Conservation (phyloP, 371 early-diverging fungal species). For the Mortierella sp. region DNA sequence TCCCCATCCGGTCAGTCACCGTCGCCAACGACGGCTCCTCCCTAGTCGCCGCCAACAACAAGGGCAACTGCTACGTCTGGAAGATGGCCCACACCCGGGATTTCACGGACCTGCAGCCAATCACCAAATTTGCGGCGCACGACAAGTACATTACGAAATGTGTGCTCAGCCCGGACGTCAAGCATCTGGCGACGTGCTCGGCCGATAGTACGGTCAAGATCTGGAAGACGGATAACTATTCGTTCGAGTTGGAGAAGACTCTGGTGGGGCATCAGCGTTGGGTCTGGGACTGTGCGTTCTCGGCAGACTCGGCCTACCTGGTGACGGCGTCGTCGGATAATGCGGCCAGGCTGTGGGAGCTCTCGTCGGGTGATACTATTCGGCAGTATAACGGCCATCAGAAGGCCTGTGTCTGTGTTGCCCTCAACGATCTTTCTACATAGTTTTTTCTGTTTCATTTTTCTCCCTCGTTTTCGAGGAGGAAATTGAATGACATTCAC, state of each 20-base stretch:
- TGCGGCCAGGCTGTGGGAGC: conserved; percentile 89
- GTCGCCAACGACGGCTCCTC: conserved; percentile 92
- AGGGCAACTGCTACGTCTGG: conserved; percentile 92
- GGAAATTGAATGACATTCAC: not conserved
- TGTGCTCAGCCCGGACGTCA: conserved; percentile 87
- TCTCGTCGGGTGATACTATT: conserved; percentile 85
- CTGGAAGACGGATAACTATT: conserved; percentile 72
- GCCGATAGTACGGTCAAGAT: conserved; percentile 88
- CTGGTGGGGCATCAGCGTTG: conserved; percentile 89
- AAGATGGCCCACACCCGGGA: conserved; percentile 74
- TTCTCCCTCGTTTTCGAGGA: not conserved
- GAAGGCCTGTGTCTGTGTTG: conserved; percentile 93
- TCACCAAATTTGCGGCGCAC: conserved; percentile 84
- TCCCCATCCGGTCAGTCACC: conserved; percentile 90
- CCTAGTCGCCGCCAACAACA: conserved; percentile 93
- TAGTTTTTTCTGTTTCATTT: not conserved
- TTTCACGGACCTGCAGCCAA: conserved; percentile 77
- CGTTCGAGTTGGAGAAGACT: conserved; percentile 80
- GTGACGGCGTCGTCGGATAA: conserved; percentile 94
- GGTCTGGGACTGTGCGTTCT: conserved; percentile 97
- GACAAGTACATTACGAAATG: conserved; percentile 86
- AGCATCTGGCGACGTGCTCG: conserved; percentile 87
- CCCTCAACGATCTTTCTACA: conserved; percentile 85
- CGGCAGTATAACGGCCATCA: conserved; percentile 93
- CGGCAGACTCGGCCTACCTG: conserved; percentile 92